phyloP scores from a whole-genome alignment of 371 early-diverging fungal species.

The Zychaea mexicana region DNA sequence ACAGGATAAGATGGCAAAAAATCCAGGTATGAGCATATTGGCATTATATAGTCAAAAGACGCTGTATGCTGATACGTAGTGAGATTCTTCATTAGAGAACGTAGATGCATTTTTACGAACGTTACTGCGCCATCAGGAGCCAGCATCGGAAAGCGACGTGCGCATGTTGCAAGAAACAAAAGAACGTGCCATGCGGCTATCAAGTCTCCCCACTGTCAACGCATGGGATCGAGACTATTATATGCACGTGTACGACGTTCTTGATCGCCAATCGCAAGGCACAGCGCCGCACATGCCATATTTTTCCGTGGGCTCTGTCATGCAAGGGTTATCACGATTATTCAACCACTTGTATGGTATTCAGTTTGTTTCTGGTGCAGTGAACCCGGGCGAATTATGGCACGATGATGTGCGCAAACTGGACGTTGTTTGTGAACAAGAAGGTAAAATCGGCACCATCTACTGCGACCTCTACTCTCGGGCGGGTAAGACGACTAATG shows the following conservation, averaged over 20 bases:
- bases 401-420: slow-evolving; percentile 86
- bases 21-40: slow-evolving; percentile 61
- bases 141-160: slow-evolving; percentile 56
- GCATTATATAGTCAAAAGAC: background rate
- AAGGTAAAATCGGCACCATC: slow-evolving; percentile 84
- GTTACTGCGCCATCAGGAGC: slow-evolving; percentile 57
- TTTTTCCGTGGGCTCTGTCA: slow-evolving; percentile 86
- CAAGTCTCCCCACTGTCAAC: slow-evolving; percentile 39
- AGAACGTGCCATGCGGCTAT: slow-evolving; percentile 24
- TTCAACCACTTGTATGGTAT: slow-evolving; percentile 88
- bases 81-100: slow-evolving; percentile 46
- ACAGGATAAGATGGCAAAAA: slow-evolving; percentile 91
- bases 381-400: slow-evolving; percentile 82
- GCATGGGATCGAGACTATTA: slow-evolving; percentile 90
- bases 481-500: slow-evolving; percentile 74
- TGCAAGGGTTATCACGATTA: slow-evolving; percentile 84
- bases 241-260: slow-evolving; percentile 50
- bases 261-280: slow-evolving; percentile 19
- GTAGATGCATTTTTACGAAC: slow-evolving; percentile 84
- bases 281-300: slow-evolving; percentile 49
- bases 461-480: slow-evolving; percentile 92
- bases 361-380: slow-evolving; percentile 66
- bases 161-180: slow-evolving; percentile 46
- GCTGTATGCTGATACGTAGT: background rate
- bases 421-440: slow-evolving; percentile 83